phyloP scores from a whole-genome alignment of 345 rosid genomes.

The Ricinus communis region DNA sequence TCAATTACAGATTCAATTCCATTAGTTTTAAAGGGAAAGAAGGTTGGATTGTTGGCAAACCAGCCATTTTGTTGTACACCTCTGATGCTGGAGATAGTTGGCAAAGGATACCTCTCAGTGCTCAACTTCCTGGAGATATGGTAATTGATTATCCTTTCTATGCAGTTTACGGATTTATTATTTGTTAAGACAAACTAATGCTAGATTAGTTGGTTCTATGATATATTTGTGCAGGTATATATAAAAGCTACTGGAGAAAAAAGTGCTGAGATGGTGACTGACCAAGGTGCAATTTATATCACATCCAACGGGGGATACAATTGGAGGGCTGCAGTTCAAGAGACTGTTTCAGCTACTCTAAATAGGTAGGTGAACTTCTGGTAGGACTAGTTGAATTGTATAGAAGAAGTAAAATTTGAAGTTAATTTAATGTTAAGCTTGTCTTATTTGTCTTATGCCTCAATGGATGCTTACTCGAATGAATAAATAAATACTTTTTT shows the following conservation, averaged over 20 bases:
- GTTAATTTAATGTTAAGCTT: no score
- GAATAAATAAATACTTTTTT: neutral
- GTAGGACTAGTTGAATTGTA: no score
- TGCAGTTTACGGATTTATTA: neutral
- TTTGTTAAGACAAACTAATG: neutral
- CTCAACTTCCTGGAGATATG: conserved; percentile 96
- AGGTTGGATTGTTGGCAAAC: conserved; percentile 97
- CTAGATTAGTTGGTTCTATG: neutral
- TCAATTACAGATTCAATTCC: conserved; percentile 90
- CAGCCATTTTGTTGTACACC: conserved; percentile 81
- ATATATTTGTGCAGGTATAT: conserved; percentile 56
- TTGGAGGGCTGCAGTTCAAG: conserved; percentile 95
- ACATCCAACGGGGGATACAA: conserved; percentile 89
- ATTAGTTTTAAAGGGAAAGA: conserved; percentile 84
- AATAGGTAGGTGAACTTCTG: conserved; percentile 59
- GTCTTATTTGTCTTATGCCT: no score
- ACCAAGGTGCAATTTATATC: conserved; percentile 89
- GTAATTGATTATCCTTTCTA: conserved; percentile 30
- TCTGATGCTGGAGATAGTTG: conserved; percentile 78
- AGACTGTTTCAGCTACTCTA: conserved; percentile 91
- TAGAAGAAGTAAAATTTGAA: no score
- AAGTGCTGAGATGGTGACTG: conserved; percentile 97
- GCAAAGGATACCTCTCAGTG: conserved; percentile 79
- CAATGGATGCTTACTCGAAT: neutral
- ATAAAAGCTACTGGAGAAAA: conserved; percentile 89